Evolutionary conservation across 306 rosid genomes (phyloP), one percentile per base, ranked within the genome.

Genomic region (Ormosia emarginata): DNA sequence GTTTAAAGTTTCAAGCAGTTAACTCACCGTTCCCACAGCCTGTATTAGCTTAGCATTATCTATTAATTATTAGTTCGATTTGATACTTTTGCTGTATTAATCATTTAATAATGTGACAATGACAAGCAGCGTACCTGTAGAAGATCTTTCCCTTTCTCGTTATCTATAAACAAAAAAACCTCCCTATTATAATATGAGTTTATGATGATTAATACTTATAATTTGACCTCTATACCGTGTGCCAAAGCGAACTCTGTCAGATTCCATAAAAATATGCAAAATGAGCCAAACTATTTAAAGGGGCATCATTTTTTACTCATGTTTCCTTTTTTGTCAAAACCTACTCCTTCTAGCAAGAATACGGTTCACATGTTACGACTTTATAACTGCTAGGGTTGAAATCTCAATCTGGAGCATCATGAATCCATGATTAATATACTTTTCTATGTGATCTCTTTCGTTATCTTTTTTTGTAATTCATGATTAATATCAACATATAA

Each of bases 11-110:
- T 62, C 13, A 66, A 40, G 24, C 24, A 24, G 75, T 66, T 55
- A 74, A 75, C 67, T 56, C 10, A 6, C 47, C 7, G 65, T 4
- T 47, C 84, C 85, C 81, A 64, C 84, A 29, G 77, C 15, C 66
- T 75, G 81, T 59, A 46, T 7, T 18, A 4, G 63, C 36, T 67
- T 14, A 67, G 41, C 69, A 67, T 11, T 17, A 46, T 75, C 39
- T 44, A 17, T 44, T 36, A 57, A 56, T 67, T 67, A 55, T 33
- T 70, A 57, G 7, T 69, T 32, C 1, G 46, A 67, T 30, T 75
- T 3, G 32, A 59, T 67, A 62, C 65, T 17, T 68, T 58, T 47
- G 39, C 49, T 61, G 52, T 32, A 57, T 74, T 41, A 81, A 65
- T 32, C 14, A 66, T 43, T 67, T 34, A 36, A 7, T 7, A 61